These are phyloP conservation scores for Vitis rotundifolia DNA, from an alignment of 164 flowering plant genomes.

Conservation along the genomic window DNA sequence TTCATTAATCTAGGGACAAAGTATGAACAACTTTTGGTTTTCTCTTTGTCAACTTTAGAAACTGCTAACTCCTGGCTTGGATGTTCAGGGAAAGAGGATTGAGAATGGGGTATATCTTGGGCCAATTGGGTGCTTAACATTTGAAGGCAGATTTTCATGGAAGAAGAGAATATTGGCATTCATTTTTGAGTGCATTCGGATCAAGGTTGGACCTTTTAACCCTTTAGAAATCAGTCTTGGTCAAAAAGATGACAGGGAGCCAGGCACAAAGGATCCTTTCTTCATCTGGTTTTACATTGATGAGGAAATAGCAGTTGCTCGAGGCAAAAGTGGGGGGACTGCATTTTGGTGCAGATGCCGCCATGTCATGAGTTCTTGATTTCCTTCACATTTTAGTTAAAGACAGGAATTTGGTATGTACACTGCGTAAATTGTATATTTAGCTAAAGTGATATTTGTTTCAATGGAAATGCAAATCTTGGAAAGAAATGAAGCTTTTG, in stretches of 20 bases:
- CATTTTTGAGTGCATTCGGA: slow-evolving; percentile 68
- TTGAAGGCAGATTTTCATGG: slow-evolving; percentile 92
- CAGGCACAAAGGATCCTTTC: slow-evolving; percentile 82
- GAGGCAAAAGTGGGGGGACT: slow-evolving; percentile 90
- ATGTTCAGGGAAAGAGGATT: slow-evolving; percentile 72
- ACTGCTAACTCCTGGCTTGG: background rate
- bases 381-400: background rate
- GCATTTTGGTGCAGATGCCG: slow-evolving; percentile 95
- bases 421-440: no score
- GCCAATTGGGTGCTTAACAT: slow-evolving; percentile 71
- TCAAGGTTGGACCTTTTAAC: slow-evolving; percentile 78
- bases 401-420: background rate
- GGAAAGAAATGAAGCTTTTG: no score
- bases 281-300: slow-evolving; percentile 93
- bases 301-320: slow-evolving; percentile 92
- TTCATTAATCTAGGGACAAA: background rate
- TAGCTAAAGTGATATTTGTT: no score
- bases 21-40: background rate
- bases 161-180: slow-evolving; percentile 80
- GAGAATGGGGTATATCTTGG: slow-evolving; percentile 95
- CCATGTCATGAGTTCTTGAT: slow-evolving; percentile 32
- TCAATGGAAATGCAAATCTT: no score
- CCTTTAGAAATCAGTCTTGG: slow-evolving; percentile 76
- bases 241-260: slow-evolving; percentile 64
- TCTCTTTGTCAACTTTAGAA: background rate